Evolutionary conservation across 208 protist genomes (phyloP).

Genomic region (Wallacemonas sp.): DNA sequence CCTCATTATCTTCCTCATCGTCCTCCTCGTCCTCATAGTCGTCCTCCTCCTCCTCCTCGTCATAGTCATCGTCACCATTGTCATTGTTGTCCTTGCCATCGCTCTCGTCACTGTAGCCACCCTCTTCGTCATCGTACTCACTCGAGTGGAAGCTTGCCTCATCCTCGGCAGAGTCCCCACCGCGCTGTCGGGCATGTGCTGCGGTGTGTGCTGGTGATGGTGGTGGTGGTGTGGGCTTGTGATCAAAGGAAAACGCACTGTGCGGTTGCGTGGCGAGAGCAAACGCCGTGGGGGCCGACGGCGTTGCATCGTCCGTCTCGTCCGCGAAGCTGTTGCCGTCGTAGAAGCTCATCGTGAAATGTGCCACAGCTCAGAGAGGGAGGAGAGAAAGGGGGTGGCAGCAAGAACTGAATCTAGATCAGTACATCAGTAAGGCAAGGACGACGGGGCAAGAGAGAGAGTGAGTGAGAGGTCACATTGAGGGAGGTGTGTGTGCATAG

Average conservation of each 20-base stretch:
- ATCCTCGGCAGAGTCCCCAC: not conserved
- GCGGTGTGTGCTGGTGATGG: not conserved
- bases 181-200: not conserved
- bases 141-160: constrained; percentile 16
- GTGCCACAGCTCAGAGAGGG: too few species aligned
- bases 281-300: not conserved
- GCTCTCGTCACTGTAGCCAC: not conserved
- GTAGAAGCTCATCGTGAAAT: constrained; percentile 14
- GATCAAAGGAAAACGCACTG: constrained; percentile 2
- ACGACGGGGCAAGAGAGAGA: too few species aligned
- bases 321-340: constrained; percentile 16
- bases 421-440: not conserved
- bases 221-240: not conserved
- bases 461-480: too few species aligned
- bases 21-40: constrained; percentile 1
- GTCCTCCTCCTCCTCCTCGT: constrained; percentile 1
- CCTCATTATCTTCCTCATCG: not conserved
- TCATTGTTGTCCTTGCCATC: not conserved
- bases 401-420: not conserved
- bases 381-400: too few species aligned
- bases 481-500: too few species aligned
- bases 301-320: not conserved
- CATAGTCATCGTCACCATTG: not conserved
- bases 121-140: constrained; percentile 3
- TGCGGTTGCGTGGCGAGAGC: not conserved